Conservation (phyloP, 345 rosid genomes). For the Hypericum perforatum region DNA sequence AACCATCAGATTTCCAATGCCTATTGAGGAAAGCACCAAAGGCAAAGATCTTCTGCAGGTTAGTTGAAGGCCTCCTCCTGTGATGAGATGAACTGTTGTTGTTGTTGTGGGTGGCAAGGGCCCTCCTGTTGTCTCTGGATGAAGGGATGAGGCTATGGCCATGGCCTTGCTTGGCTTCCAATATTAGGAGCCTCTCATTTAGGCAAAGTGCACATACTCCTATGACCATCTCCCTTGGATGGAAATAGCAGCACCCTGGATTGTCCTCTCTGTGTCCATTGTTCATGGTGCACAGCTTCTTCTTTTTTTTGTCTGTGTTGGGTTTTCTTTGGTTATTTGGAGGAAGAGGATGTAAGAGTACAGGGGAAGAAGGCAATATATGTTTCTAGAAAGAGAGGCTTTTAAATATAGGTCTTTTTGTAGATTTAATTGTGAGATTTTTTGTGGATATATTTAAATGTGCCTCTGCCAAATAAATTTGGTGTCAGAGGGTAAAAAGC, state of each 20-base stretch:
- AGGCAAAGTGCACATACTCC: slow-evolving; percentile 83
- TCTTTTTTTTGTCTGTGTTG: too few species aligned
- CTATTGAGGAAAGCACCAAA: slow-evolving; percentile 61
- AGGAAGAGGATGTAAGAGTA: too few species aligned
- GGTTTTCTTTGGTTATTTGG: too few species aligned
- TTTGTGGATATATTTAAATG: too few species aligned
- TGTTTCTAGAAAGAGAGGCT: too few species aligned
- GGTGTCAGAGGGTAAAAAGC: too few species aligned
- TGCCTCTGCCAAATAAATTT: too few species aligned
- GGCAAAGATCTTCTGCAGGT: slow-evolving; percentile 68
- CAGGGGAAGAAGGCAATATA: too few species aligned
- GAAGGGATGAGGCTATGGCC: slow-evolving; percentile 19
- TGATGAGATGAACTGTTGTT: too few species aligned
- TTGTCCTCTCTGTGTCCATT: slow-evolving; percentile 45
- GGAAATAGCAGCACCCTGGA: slow-evolving; percentile 54
- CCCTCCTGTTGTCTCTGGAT: slow-evolving; percentile 1
- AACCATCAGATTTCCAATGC: slow-evolving; percentile 40
- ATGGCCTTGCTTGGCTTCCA: slow-evolving; percentile 57
- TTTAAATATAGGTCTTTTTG: too few species aligned
- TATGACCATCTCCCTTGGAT: slow-evolving; percentile 46
- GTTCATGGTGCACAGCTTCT: slow-evolving; percentile 25
- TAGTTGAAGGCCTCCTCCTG: slow-evolving; percentile 26
- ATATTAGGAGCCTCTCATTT: slow-evolving; percentile 71
- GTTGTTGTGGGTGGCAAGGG: not conserved
- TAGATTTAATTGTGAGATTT: too few species aligned